Conservation (phyloP, 805 yeast genomes). For the Clavispora asparagi region DNA sequence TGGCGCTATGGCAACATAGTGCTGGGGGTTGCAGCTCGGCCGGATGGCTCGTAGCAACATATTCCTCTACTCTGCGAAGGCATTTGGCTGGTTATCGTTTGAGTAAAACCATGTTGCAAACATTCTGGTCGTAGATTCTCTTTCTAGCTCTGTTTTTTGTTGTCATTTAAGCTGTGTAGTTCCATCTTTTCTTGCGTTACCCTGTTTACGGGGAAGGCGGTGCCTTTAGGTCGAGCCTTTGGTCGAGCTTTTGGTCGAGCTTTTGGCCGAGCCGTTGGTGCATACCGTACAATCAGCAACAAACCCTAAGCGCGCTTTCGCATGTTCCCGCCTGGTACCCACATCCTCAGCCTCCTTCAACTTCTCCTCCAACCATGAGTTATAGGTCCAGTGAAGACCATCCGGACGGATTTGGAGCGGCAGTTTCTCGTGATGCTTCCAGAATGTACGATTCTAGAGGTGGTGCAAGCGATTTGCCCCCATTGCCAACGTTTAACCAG, state of each 20-base stretch:
- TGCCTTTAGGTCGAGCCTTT: too few species aligned
- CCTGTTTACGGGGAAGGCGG: too few species aligned
- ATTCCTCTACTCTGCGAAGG: slow-evolving; percentile 99
- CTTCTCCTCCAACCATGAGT: not conserved
- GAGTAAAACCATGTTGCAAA: slow-evolving; percentile 99
- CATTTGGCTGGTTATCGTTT: slow-evolving; percentile 88
- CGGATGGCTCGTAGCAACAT: slow-evolving; percentile 81
- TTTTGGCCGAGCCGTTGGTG: not conserved
- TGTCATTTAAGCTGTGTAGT: too few species aligned
- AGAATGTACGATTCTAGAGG: slow-evolving; percentile 6
- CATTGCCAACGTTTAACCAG: slow-evolving; percentile 7
- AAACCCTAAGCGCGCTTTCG: not conserved
- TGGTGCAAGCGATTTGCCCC: slow-evolving; percentile 9
- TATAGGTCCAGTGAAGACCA: not conserved
- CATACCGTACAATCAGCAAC: not conserved
- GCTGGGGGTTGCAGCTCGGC: slow-evolving; percentile 54
- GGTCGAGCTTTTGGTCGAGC: not conserved
- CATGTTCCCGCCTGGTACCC: not conserved
- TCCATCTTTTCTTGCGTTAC: too few species aligned
- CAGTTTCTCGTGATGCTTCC: slow-evolving; percentile 5
- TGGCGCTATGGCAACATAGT: slow-evolving; percentile 22
- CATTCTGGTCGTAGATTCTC: slow-evolving; percentile 38
- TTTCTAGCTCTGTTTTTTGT: not conserved
- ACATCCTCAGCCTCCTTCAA: not conserved
- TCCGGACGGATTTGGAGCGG: slow-evolving; percentile 1